These are phyloP conservation scores for Pichia exigua DNA, from an alignment of 805 yeast species.

Conservation along the genomic window DNA sequence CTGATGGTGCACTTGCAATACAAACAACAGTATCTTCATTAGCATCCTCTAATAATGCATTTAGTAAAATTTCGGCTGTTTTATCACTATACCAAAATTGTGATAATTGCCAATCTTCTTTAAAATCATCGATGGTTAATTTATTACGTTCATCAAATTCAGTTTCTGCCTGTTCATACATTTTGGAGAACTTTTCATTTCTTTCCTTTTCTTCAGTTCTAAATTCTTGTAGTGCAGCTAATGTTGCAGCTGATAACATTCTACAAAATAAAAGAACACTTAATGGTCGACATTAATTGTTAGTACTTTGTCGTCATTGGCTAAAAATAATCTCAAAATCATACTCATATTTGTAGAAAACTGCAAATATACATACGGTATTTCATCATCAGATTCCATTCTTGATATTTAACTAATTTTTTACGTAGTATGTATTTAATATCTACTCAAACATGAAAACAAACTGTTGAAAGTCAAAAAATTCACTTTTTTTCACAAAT, in stretches of 20 bases:
- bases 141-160: conserved; percentile 32
- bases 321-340: too few species aligned
- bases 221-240: conserved; percentile 58
- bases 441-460: neutral
- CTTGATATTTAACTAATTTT: neutral
- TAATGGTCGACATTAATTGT: neutral
- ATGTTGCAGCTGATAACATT: conserved; percentile 39
- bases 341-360: too few species aligned
- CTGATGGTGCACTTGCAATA: conserved; percentile 86
- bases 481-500: neutral
- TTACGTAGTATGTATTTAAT: neutral
- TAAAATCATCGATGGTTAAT: conserved; percentile 55
- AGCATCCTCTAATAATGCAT: conserved; percentile 70
- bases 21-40: conserved; percentile 63
- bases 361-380: conserved; percentile 5
- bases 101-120: conserved; percentile 91
- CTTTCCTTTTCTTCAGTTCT: conserved; percentile 54
- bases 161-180: conserved; percentile 52
- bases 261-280: conserved; percentile 15
- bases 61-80: conserved; percentile 63
- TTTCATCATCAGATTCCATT: conserved; percentile 10
- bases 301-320: neutral
- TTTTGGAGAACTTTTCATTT: conserved; percentile 44
- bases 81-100: conserved; percentile 83
- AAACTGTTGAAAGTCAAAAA: neutral